Evolutionary conservation across 1,284 basidiomycete genomes (phyloP), one percentile per base, ranked within the genome.

Genomic region (Cutaneotrichosporon sp.): DNA sequence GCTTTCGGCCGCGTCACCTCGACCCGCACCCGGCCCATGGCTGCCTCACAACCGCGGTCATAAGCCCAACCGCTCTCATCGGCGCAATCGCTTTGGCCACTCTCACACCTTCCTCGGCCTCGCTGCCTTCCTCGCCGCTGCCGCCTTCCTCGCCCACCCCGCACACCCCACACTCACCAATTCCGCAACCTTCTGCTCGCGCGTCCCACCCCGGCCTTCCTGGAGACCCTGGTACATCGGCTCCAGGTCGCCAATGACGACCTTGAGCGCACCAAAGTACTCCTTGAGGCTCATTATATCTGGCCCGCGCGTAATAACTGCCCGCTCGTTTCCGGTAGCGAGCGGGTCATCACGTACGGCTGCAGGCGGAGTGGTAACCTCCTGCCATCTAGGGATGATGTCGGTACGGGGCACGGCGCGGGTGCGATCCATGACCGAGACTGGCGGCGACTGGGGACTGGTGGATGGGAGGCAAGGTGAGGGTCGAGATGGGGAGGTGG

Each of bases 191-290:
- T 76, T 77, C 1, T 73, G 72, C 59, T 80, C 78, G 8, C 77
- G 68, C n/a, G 70, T 72, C 11, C 74, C 71, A 9, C 76, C 75
- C 66, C 78, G 58, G 3, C 77, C 75, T 57, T 78, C 75, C 47
- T 64, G 65, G 16, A 76, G 64, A 1, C 77, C 78, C 60, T 73
- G 76, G 64, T 70, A 71, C 74, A 81, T 75, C 53, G 76, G 65
- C 66, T 81, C 80, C 16, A 81, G 67, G 68, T 81, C 80, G 13
- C 60, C 70, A 2, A 76, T 64, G 4, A 80, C 73, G 5, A 72
- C 68, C 64, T 78, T 73, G 53, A 81, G 59, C 10, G 80, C 78
- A 8, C 51, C 65, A 50, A 73, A 76, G 63, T 75, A 80, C 57
- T 78, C 78, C 26, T 69, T 66, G 11, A 78, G 60, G 34, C 69